Conservation (phyloP, 257 asterid genomes). For the Ophiorrhiza pumila region DNA sequence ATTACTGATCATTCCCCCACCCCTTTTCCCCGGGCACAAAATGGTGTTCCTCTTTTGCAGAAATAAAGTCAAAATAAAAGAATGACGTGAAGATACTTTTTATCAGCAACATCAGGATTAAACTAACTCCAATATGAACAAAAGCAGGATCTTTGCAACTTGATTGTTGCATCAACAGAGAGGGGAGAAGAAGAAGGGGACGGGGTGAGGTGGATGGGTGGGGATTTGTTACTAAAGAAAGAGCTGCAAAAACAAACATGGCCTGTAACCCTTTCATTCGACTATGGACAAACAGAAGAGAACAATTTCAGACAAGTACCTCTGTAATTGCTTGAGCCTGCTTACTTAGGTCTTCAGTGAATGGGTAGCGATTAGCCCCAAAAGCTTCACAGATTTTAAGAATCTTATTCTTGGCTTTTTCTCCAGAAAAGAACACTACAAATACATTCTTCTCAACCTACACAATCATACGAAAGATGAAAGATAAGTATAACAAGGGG, state of each 20-base stretch:
- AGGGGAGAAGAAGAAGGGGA: too few species aligned
- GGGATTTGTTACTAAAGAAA: too few species aligned
- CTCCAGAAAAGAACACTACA: constrained; percentile 91
- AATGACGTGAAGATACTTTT: neutral
- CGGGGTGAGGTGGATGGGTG: too few species aligned
- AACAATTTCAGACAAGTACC: constrained; percentile 34
- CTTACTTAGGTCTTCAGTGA: constrained; percentile 69
- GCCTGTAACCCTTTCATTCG: neutral
- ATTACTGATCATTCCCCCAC: neutral
- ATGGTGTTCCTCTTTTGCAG: neutral
- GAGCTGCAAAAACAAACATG: neutral
- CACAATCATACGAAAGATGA: constrained; percentile 2
- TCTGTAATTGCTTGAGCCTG: constrained; percentile 75
- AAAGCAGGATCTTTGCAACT: neutral
- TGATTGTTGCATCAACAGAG: too few species aligned
- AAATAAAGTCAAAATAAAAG: neutral
- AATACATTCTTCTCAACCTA: constrained; percentile 96
- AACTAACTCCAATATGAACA: neutral
- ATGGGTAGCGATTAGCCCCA: constrained; percentile 94
- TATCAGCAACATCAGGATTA: neutral
- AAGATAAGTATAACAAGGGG: neutral
- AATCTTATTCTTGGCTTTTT: constrained; percentile 79
- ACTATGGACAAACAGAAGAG: neutral
- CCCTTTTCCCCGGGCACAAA: too few species aligned
- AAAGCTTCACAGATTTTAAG: constrained; percentile 98